A percentile compares a stretch with the other conserved stretches of the same genome.
Conservation (phyloP, 1,139 yeast genomes). For the Hansenula lynferdii region DNA sequence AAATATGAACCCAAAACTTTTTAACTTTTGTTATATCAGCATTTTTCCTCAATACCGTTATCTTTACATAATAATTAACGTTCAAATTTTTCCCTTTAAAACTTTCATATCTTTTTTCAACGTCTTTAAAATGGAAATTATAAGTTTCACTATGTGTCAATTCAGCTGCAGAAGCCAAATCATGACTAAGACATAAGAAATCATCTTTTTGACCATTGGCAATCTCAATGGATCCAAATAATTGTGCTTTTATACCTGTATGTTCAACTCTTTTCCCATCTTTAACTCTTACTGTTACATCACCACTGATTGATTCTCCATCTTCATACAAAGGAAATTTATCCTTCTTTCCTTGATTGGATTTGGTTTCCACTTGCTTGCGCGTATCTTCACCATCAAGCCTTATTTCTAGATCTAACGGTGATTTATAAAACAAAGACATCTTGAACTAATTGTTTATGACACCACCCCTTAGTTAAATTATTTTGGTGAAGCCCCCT, state of each 20-base stretch:
- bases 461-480: no score
- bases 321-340: conserved; percentile 80
- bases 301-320: conserved; percentile 88
- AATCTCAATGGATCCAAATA: conserved; percentile 80
- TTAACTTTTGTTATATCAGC: conserved; percentile 74
- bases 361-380: conserved; percentile 64
- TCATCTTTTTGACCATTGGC: conserved; percentile 55
- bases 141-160: conserved; percentile 80
- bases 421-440: conserved; percentile 81
- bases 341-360: conserved; percentile 63
- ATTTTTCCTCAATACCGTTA: conserved; percentile 75
- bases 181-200: conserved; percentile 84
- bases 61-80: conserved; percentile 76
- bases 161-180: conserved; percentile 87
- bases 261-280: conserved; percentile 93
- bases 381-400: conserved; percentile 81
- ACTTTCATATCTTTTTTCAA: conserved; percentile 91
- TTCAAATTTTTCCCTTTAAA: conserved; percentile 85
- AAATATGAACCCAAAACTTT: conserved; percentile 83
- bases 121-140: conserved; percentile 84
- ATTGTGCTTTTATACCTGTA: conserved; percentile 80
- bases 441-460: conserved; percentile 6
- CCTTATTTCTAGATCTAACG: conserved; percentile 86
- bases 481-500: no score
- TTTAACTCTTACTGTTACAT: conserved; percentile 78